Percentiles rank a stretch among this genome's conserved stretches.
phyloP scores from a whole-genome alignment of 768 basidiomycete species.

The Rhodocollybia butyracea region DNA sequence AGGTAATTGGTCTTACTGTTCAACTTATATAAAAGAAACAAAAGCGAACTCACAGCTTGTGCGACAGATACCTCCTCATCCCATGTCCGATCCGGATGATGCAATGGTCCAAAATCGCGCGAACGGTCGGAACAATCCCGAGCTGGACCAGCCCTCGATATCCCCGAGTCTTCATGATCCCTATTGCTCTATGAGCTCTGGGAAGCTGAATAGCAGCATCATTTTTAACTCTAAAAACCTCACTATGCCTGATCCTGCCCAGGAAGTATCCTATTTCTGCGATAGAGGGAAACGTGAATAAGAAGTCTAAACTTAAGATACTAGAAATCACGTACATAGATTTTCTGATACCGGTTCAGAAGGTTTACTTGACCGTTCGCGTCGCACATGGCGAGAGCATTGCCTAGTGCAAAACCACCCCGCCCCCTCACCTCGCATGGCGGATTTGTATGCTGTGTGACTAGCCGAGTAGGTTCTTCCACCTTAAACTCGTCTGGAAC shows the following conservation, averaged over 20 bases:
- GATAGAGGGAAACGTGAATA: constrained; percentile 9
- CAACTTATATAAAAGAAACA: too few species aligned
- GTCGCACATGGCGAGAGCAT: not conserved
- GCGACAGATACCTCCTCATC: not conserved
- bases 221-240: not conserved
- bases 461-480: too few species aligned
- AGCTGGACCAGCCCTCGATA: too few species aligned
- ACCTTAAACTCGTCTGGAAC: constrained; percentile 2
- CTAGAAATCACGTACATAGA: not conserved
- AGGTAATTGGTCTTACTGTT: too few species aligned
- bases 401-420: not conserved
- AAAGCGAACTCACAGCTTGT: too few species aligned
- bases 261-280: too few species aligned
- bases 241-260: constrained; percentile 18
- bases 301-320: not conserved
- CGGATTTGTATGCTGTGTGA: not conserved
- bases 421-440: not conserved
- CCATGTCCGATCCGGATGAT: not conserved
- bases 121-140: too few species aligned
- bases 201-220: not conserved
- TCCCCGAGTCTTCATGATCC: not conserved
- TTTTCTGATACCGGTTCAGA: not conserved
- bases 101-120: not conserved
- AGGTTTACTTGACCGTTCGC: not conserved
- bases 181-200: not conserved